Percentiles rank a stretch among this genome's conserved stretches.
Evolutionary conservation across 2,329 filamentous ascomycete genomes (phyloP).

Genomic region (Ceratocystis smalleyi): DNA sequence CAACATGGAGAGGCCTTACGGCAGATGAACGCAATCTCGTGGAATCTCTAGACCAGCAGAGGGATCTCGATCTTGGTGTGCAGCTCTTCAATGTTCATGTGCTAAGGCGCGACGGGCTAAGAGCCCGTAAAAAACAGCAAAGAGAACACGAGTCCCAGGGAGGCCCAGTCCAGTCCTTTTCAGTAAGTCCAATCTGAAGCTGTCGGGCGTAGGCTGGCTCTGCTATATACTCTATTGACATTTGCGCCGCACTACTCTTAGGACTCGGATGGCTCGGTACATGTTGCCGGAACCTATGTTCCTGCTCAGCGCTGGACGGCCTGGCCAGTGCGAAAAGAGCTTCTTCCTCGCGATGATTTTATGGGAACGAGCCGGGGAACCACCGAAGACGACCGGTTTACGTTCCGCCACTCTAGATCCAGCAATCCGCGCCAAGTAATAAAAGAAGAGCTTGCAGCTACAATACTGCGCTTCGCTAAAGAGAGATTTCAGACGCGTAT

Average conservation of each 20-base stretch:
- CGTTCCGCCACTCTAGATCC: background rate
- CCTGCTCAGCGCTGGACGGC: conserved; percentile 58
- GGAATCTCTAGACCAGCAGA: conserved; percentile 45
- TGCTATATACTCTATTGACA: background rate
- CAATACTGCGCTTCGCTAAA: conserved; percentile 7
- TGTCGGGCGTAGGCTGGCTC: background rate
- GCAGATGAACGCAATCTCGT: conserved; percentile 46
- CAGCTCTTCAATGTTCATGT: conserved; percentile 69
- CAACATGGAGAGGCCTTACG: conserved; percentile 52
- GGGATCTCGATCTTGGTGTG: conserved; percentile 50
- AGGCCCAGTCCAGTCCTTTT: conserved; percentile 16
- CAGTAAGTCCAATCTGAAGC: background rate
- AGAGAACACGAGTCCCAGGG: conserved; percentile 20
- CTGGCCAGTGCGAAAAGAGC: conserved; percentile 56
- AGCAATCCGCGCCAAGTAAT: conserved; percentile 2
- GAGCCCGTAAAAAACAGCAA: background rate
- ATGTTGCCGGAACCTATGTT: conserved; percentile 20
- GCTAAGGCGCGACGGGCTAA: conserved; percentile 33
- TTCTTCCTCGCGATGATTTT: conserved; percentile 35
- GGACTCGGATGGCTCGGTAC: conserved; percentile 11
- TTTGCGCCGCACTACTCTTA: background rate
- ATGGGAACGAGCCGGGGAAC: background rate
- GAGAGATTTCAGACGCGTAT: conserved; percentile 6
- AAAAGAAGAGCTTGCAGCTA: conserved; percentile 11
- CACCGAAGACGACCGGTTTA: background rate